These are phyloP conservation scores for Castanea sativa DNA, from an alignment of 306 rosid species.

Conservation along the genomic window DNA sequence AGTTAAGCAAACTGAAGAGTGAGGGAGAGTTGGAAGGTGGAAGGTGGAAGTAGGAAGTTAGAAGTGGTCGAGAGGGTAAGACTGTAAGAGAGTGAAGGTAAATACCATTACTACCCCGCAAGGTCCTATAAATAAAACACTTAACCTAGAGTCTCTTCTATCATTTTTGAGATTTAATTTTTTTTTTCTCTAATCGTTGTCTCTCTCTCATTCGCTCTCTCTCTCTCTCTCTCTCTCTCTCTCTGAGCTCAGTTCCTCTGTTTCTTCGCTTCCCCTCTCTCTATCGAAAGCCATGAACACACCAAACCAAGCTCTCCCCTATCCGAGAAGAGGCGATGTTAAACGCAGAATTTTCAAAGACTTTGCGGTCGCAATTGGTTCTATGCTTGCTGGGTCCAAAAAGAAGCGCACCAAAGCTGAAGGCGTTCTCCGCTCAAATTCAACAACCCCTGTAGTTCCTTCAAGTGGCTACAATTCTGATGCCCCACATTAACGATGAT, in stretches of 20 bases:
- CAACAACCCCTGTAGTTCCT: constrained; percentile 19
- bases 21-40: accelerated
- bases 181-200: too few relatives aligned
- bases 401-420: constrained; percentile 7
- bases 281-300: background rate
- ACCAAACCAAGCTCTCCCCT: background rate
- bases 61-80: too few relatives aligned
- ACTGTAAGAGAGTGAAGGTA: too few relatives aligned
- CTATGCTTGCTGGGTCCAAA: background rate
- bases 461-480: constrained; percentile 11
- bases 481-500: background rate
- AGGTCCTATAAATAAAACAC: too few relatives aligned
- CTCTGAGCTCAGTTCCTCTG: background rate
- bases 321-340: constrained; percentile 36
- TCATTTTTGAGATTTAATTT: too few relatives aligned
- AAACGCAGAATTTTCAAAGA: constrained; percentile 24
- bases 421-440: constrained; percentile 10
- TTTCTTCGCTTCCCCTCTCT: background rate
- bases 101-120: too few relatives aligned
- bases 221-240: background rate
- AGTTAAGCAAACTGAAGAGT: too few relatives aligned
- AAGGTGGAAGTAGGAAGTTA: too few relatives aligned
- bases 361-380: background rate
- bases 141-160: too few relatives aligned
- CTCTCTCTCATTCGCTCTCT: background rate